phyloP scores from a whole-genome alignment of 495 filamentous ascomycete genomes.

The Neurospora terricola region DNA sequence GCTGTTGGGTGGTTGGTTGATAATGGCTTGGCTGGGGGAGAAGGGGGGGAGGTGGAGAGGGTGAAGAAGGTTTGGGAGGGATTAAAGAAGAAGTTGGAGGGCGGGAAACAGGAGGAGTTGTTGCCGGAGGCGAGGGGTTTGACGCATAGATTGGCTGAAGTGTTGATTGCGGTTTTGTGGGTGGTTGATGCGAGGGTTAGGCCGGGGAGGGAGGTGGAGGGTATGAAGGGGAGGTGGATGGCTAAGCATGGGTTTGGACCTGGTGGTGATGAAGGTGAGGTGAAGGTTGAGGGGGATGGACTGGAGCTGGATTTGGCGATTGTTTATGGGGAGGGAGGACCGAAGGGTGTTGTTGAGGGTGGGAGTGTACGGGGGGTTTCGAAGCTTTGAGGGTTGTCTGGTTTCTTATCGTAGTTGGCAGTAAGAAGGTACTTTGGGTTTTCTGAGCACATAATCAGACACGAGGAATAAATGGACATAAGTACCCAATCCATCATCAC shows the following conservation, averaged over 20 bases:
- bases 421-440: too few species aligned
- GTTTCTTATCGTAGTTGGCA: background rate
- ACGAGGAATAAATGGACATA: background rate
- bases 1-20: slow-evolving; percentile 30
- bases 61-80: slow-evolving; percentile 13
- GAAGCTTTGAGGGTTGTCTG: slow-evolving; percentile 1
- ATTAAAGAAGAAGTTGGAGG: slow-evolving; percentile 11
- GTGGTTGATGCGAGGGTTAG: slow-evolving; percentile 18
- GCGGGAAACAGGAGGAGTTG: slow-evolving; percentile 13
- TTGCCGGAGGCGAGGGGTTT: slow-evolving; percentile 25
- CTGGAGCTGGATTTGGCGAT: slow-evolving; percentile 16
- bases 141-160: slow-evolving; percentile 22
- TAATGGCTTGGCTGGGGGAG: background rate
- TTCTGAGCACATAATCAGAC: background rate
- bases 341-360: background rate
- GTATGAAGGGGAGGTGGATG: slow-evolving; percentile 22
- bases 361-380: background rate
- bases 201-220: slow-evolving; percentile 15
- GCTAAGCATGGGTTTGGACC: slow-evolving; percentile 18
- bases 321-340: slow-evolving; percentile 9
- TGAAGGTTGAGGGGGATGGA: background rate
- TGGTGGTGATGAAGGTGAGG: background rate
- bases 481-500: background rate
- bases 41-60: too few species aligned
- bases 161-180: slow-evolving; percentile 25